Evolutionary conservation across 2,329 filamentous ascomycete species (phyloP).

Genomic region (Camptophora hylomeconis): DNA sequence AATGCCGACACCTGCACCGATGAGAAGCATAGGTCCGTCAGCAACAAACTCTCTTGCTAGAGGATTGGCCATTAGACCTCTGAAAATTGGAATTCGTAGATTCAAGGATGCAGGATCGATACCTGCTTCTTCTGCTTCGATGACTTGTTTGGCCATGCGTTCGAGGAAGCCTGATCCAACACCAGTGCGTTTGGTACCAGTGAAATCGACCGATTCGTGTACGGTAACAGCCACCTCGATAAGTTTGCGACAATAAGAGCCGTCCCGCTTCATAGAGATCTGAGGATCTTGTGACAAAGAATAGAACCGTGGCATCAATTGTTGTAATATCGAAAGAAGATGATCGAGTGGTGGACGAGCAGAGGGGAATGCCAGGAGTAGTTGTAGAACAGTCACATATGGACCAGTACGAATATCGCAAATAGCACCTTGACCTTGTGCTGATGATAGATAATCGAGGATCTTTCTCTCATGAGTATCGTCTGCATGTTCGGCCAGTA

Average conservation of each 20-base stretch:
- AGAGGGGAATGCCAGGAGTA: constrained; percentile 84
- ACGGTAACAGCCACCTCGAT: constrained; percentile 96
- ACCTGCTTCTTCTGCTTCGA: constrained; percentile 53
- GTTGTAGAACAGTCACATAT: constrained; percentile 70
- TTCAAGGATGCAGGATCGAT: constrained; percentile 39
- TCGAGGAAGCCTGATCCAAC: constrained; percentile 91
- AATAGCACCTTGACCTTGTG: constrained; percentile 82
- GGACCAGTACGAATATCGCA: constrained; percentile 88
- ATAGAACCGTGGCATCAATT: constrained; percentile 96
- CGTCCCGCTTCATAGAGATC: constrained; percentile 56
- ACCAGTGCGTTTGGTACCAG: constrained; percentile 58
- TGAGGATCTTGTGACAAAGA: constrained; percentile 94
- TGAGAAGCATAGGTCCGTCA: constrained; percentile 93
- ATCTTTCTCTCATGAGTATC: constrained; percentile 80
- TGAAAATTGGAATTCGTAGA: constrained; percentile 88
- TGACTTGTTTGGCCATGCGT: constrained; percentile 60
- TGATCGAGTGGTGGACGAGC: constrained; percentile 74
- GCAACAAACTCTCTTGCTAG: constrained; percentile 81
- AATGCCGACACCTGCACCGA: constrained; percentile 91
- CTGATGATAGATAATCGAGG: constrained; percentile 70
- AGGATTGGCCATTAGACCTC: constrained; percentile 93
- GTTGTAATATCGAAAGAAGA: constrained; percentile 66
- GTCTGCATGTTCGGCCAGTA: constrained; percentile 73
- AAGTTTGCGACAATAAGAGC: constrained; percentile 60
- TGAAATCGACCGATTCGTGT: constrained; percentile 76